Evolutionary conservation across 2,329 filamentous ascomycete species (phyloP), one percentile per base, ranked within the genome.

Genomic region (Paraphoma sp.): DNA sequence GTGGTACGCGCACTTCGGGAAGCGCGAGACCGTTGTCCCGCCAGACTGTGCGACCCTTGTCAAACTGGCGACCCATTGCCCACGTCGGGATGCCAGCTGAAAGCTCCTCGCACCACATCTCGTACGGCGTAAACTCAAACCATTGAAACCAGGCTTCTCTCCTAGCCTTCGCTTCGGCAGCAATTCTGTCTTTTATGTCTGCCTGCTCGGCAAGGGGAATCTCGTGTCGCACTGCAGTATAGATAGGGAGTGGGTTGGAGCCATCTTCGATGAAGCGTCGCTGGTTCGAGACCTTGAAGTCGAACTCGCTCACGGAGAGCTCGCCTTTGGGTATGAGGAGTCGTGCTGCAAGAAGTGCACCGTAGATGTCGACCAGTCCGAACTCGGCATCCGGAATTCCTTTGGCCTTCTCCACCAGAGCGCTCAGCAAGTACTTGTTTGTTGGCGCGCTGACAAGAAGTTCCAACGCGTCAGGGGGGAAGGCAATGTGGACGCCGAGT

Each of bases 81-180:
- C 94, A 99, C 0, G 92, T 97, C 0, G 95, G 95, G 58, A 99
- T 97, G 3, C 95, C 94, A 2, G 94, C 93, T 23, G 85, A 85
- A 48, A 97, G 88, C 70, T 97, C 94, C 76, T 98, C 94, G 66
- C 93, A 97, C 76, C 95, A 97, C 73, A 97, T 89, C 74, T 98
- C 94, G 70, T 96, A 97, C 0, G 94, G 94, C 0, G 92, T 96
- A 68, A 78, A 78, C 71, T 99, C 95, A 65, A 95, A 97, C 94
- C 95, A 98, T 69, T 99, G 94, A 68, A 98, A 99, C 91, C 93
- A 98, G 2, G 92, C 84, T 69, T 96, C 90, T 57, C 83, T 78
- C 52, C 77, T 78, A 4, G 83, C 81, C 55, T 82, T 79, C 38
- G 76, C 80, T 57, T 82, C 79, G 2, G 68, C 58, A 68, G 74